Base-by-base conservation (phyloP, 805 yeast genomes). In the Saccharomycopsis sp. region DNA sequence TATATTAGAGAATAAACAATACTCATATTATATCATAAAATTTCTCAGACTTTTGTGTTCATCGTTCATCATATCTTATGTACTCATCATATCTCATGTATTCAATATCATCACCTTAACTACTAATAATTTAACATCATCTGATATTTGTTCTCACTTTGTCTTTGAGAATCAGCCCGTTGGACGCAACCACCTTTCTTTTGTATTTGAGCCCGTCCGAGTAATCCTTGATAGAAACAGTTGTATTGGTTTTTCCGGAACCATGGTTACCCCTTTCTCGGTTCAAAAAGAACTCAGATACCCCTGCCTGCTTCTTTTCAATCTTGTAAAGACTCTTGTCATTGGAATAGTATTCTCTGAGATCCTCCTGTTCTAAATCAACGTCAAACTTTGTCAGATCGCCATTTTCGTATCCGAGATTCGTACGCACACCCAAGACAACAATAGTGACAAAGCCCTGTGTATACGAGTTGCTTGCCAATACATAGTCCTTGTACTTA, bases 241-340 rank as follows among this genome's bases (percentile, higher is more conserved):
- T 57, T 50, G 68, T 71, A n/a, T 64, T 63, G 5, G 71, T 65
- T 16, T 66, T 61, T 3, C 81, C 83, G n/a, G 63, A 61, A 1
- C 83, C 84, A 60, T 71, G 68, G 62, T 79, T 79, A 2, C 82
- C 82, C n/a, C n/a, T 37, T 8, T 58, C 50, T n/a, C 77, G 76
- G 4, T 79, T 69, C 2, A 79, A 50, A 1, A 75, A 71, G 62
- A 68, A 79, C 7, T 61, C 61, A 0, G 84, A 77, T 1, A 78
- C 71, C 21, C 83, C 84, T 51, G 74, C 72, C 62, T 79, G 82
- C 23, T 62, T 60, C 7, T 69, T 66, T 24, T 62, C 57, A 24
- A 71, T 61, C 9, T 67, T 61, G 18, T 57, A 53, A 56, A 73
- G 55, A 2, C 69, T 58, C 8, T 50, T 41, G 8, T 56, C 56